These are phyloP conservation scores for Phoenix roebelenii DNA, from an alignment of 176 grass and related monocot genomes.

Conservation along the genomic window DNA sequence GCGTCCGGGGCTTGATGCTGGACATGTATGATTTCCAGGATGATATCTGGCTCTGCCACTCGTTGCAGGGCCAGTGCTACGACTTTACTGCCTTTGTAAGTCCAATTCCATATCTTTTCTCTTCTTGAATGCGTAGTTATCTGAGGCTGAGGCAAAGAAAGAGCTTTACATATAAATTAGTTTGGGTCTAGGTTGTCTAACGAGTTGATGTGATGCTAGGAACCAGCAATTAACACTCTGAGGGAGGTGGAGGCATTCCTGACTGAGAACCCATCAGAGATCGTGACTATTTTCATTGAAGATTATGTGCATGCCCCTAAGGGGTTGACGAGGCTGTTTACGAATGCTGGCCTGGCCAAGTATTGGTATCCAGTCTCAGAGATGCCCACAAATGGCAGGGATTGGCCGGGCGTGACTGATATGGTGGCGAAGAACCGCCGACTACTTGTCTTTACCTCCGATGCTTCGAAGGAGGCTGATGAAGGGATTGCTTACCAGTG, in stretches of 20 bases:
- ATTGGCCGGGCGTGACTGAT: conserved; percentile 79
- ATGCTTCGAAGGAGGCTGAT: conserved; percentile 75
- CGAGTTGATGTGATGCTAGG: conserved; percentile 40
- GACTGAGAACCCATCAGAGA: conserved; percentile 74
- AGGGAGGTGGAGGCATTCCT: conserved; percentile 93
- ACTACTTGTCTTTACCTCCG: conserved; percentile 82
- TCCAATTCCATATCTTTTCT: background rate
- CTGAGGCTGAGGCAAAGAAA: no score
- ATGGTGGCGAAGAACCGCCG: conserved; percentile 73
- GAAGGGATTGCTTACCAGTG: conserved; percentile 95
- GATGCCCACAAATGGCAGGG: conserved; percentile 71
- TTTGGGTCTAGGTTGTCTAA: no score
- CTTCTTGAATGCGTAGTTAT: background rate
- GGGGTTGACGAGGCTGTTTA: conserved; percentile 76
- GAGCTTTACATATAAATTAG: no score
- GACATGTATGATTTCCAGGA: conserved; percentile 91
- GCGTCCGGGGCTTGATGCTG: conserved; percentile 81
- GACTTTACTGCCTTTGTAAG: conserved; percentile 98
- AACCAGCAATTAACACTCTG: conserved; percentile 78
- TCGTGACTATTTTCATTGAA: conserved; percentile 91
- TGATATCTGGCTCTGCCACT: conserved; percentile 95
- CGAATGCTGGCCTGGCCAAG: conserved; percentile 65
- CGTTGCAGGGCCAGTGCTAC: conserved; percentile 86
- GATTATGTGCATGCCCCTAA: conserved; percentile 75
- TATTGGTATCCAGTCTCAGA: conserved; percentile 79